Percentiles rank a stretch among this genome's conserved stretches.
Evolutionary conservation across 345 rosid genomes (phyloP).

Genomic region (Crucihimalaya himalaica): DNA sequence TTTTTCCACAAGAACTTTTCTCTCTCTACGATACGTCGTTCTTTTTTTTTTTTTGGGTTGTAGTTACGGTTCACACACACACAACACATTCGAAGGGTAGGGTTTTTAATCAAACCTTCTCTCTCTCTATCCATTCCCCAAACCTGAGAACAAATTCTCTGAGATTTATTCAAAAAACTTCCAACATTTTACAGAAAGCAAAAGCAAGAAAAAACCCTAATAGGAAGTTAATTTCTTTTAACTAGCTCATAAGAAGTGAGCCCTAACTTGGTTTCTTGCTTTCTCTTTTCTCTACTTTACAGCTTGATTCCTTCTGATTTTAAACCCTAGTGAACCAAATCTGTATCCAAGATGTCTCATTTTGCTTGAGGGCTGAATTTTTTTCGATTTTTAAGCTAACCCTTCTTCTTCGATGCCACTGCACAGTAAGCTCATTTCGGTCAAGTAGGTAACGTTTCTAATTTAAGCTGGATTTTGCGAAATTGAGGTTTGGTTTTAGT

Average conservation of each 20-base stretch:
- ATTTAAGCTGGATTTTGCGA: constrained; percentile 27
- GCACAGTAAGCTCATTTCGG: constrained; percentile 48
- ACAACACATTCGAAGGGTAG: constrained; percentile 49
- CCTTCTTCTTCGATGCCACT: constrained; percentile 51
- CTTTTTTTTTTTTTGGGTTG: constrained; percentile 36
- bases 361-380: constrained; percentile 21
- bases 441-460: constrained; percentile 49
- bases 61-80: constrained; percentile 39
- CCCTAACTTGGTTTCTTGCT: constrained; percentile 39
- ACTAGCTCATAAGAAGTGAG: constrained; percentile 19
- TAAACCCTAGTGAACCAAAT: constrained; percentile 40
- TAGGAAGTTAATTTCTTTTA: constrained; percentile 29
- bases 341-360: constrained; percentile 41
- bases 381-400: constrained; percentile 23
- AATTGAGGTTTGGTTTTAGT: constrained; percentile 9
- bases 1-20: constrained; percentile 30
- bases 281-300: constrained; percentile 24
- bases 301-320: constrained; percentile 37
- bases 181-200: constrained; percentile 19
- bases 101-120: constrained; percentile 61
- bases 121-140: constrained; percentile 41
- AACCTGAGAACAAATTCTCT: constrained; percentile 44
- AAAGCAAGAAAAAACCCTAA: constrained; percentile 45
- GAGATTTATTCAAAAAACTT: constrained; percentile 46
- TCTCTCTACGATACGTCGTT: constrained; percentile 21